phyloP scores from a whole-genome alignment of 148 eudicot genomes.

The Rhododendron molle region DNA sequence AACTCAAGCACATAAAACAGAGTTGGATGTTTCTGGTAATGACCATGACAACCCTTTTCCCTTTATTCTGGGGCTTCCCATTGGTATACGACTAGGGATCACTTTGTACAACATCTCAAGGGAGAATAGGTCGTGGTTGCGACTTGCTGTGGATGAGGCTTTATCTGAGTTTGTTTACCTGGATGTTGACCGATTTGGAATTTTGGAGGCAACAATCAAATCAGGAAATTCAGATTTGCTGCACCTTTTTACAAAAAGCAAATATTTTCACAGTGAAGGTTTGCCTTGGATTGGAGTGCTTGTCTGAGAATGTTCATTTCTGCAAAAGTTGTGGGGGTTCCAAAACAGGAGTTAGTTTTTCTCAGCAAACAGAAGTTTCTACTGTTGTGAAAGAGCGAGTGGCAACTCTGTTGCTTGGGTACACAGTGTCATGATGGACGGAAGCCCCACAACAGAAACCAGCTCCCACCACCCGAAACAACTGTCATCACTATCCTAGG shows the following conservation, averaged over 20 bases:
- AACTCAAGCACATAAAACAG: conserved; percentile 48
- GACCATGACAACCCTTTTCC: conserved; percentile 48
- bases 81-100: conserved; percentile 57
- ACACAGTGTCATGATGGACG: neutral
- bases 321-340: conserved; percentile 45
- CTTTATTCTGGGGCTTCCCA: conserved; percentile 59
- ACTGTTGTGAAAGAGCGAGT: conserved; percentile 9
- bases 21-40: conserved; percentile 38
- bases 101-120: conserved; percentile 50
- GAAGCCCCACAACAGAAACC: no score
- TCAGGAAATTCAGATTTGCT: conserved; percentile 30
- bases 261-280: conserved; percentile 42
- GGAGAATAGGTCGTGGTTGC: conserved; percentile 60
- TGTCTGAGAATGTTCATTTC: conserved; percentile 28
- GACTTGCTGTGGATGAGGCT: conserved; percentile 32
- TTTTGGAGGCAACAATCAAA: conserved; percentile 30
- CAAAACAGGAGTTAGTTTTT: conserved; percentile 39
- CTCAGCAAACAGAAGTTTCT: conserved; percentile 49
- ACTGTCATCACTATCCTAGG: no score
- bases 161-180: conserved; percentile 51
- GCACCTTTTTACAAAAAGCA: conserved; percentile 51
- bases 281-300: conserved; percentile 62
- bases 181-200: conserved; percentile 41
- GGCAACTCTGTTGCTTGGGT: neutral
- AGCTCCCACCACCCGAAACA: no score